A percentile compares a stretch with the other conserved stretches of the same genome.
phyloP scores from a whole-genome alignment of 495 filamentous ascomycete species.

The Paragyromitra xinjiangensis region DNA sequence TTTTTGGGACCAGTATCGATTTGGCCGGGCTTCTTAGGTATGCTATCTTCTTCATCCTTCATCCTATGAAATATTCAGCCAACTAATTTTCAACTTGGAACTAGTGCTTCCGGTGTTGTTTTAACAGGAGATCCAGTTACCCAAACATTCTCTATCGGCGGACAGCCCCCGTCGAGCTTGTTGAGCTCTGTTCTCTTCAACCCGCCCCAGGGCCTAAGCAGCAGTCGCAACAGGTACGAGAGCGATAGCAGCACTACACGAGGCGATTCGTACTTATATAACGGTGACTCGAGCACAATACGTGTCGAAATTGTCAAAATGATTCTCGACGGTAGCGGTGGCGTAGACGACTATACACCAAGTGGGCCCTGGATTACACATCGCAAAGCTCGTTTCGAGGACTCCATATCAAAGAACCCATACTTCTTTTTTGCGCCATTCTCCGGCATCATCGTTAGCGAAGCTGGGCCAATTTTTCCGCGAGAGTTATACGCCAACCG shows the following conservation, averaged over 20 bases:
- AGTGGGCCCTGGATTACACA: constrained; percentile 60
- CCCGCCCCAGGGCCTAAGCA: constrained; percentile 62
- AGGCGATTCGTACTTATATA: constrained; percentile 63
- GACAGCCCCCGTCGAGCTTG: neutral
- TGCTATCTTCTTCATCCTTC: neutral
- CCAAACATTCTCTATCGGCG: constrained; percentile 54
- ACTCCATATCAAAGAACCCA: constrained; percentile 65
- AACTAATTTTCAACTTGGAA: neutral
- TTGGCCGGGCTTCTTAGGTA: neutral
- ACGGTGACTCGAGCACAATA: constrained; percentile 47
- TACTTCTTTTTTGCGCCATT: constrained; percentile 66
- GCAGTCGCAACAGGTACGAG: constrained; percentile 65
- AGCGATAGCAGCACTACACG: constrained; percentile 66
- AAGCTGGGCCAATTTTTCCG: constrained; percentile 63
- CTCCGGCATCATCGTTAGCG: constrained; percentile 62
- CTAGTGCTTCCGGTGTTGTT: neutral
- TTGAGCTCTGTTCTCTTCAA: neutral
- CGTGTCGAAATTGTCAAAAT: constrained; percentile 62
- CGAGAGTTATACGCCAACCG: constrained; percentile 63
- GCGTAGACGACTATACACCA: constrained; percentile 57
- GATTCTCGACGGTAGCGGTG: constrained; percentile 59
- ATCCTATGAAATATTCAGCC: neutral
- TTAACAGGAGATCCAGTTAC: constrained; percentile 3
- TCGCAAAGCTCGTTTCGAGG: constrained; percentile 60
- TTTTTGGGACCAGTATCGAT: neutral